phyloP scores from a whole-genome alignment of 75 land plant genomes.

The Selaginella moellendorffii region DNA sequence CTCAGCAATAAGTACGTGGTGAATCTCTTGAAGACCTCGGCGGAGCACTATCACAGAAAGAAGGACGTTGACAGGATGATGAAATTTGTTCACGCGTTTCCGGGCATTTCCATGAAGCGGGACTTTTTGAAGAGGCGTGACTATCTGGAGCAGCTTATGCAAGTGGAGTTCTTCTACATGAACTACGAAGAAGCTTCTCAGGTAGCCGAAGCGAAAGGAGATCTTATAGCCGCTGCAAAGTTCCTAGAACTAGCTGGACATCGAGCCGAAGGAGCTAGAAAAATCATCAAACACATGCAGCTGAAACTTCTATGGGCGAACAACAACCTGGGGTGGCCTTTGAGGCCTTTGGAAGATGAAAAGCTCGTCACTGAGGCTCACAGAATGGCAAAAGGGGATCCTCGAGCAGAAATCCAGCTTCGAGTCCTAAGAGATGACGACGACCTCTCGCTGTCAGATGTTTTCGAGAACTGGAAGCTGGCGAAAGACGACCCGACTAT shows the following conservation, averaged over 20 bases:
- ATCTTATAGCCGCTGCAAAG: constrained; percentile 30
- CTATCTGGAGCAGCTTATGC: constrained; percentile 32
- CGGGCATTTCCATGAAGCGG: constrained; percentile 20
- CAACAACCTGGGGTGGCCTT: constrained; percentile 37
- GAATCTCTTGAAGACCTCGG: background rate
- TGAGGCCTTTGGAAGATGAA: background rate
- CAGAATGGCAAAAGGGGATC: background rate
- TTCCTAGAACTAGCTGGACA: constrained; percentile 34
- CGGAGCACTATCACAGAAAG: background rate
- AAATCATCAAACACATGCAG: constrained; percentile 21
- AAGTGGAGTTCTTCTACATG: constrained; percentile 27
- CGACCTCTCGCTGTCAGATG: background rate
- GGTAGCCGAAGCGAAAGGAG: constrained; percentile 26
- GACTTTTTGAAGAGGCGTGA: constrained; percentile 21
- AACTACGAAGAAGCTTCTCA: constrained; percentile 43
- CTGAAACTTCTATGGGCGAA: constrained; percentile 27
- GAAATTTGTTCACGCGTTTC: constrained; percentile 40
- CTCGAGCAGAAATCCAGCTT: background rate
- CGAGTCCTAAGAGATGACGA: background rate
- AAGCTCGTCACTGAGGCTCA: background rate
- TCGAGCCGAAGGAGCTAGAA: constrained; percentile 14
- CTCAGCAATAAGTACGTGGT: background rate
- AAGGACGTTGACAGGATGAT: constrained; percentile 29
- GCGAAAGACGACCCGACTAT: background rate
- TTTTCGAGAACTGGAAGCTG: background rate